These are phyloP conservation scores for Gremmenia infestans DNA, from an alignment of 2,329 filamentous ascomycete genomes.

Conservation along the genomic window DNA sequence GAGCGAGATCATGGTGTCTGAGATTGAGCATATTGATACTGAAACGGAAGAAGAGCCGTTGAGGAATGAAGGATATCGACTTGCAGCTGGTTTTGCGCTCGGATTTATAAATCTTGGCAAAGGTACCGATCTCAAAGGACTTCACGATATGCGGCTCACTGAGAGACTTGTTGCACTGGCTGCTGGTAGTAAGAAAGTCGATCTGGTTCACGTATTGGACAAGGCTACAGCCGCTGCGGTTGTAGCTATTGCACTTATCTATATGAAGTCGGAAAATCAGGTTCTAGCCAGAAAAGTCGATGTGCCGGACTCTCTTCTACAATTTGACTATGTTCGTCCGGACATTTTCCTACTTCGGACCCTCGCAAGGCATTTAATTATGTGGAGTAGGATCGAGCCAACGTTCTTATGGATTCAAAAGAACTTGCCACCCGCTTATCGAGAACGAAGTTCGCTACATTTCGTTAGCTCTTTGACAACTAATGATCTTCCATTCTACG, in stretches of 20 bases:
- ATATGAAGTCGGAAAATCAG: constrained; percentile 92
- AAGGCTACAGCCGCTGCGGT: constrained; percentile 91
- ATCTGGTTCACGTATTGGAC: constrained; percentile 88
- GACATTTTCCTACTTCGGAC: constrained; percentile 89
- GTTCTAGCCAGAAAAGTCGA: constrained; percentile 88
- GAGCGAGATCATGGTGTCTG: constrained; percentile 98
- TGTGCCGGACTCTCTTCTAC: constrained; percentile 80
- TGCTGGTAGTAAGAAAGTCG: constrained; percentile 83
- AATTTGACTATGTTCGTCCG: constrained; percentile 93
- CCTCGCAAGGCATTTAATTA: constrained; percentile 81
- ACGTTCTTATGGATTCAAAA: constrained; percentile 68
- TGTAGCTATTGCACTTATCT: constrained; percentile 84
- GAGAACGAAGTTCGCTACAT: constrained; percentile 54
- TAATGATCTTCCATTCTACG: constrained; percentile 85
- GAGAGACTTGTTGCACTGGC: constrained; percentile 83
- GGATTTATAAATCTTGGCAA: constrained; percentile 94
- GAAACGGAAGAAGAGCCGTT: constrained; percentile 80
- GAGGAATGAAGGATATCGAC: constrained; percentile 90
- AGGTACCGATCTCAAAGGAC: constrained; percentile 77
- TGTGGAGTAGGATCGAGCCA: constrained; percentile 81
- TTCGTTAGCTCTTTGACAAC: constrained; percentile 62
- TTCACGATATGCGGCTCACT: constrained; percentile 90
- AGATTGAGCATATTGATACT: constrained; percentile 80
- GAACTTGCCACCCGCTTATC: constrained; percentile 69
- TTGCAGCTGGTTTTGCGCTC: constrained; percentile 88